Evolutionary conservation across 2,329 filamentous ascomycete genomes (phyloP), one percentile per base, ranked within the genome.

Genomic region (Phaeosphaeriaceae sp.): DNA sequence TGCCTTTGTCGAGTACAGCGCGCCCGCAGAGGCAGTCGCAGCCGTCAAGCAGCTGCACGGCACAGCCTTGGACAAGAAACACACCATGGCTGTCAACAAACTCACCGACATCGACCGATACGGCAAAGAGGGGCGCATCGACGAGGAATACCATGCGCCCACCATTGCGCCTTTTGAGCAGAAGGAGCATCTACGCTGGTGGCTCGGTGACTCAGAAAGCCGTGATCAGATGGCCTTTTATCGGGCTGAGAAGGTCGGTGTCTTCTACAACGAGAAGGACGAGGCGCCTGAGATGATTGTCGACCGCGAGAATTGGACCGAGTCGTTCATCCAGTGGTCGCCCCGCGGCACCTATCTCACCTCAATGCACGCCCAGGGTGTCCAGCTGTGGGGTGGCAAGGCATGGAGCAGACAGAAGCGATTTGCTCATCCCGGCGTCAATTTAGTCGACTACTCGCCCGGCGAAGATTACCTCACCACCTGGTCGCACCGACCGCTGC

Each of bases 231-330:
- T 97, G 67, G 90, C 90, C 73, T 92, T 97, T 85, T 97, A 89
- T 81, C 87, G 90, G 44, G 89, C 87, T 62, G 94, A 99, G 44
- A 88, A 87, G 56, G 94, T 99, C 30, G 92, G 92, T 51, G 89
- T 99, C 5, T 96, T 89, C 82, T 99, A 93, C 93, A 97, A 97
- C 80, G 96, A 95, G 81, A 94, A 96, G 78, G 93, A 89, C 76
- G 92, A 97, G 52, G 76, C 82, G 17, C 92, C 93, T 4, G 94
- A 99, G 75, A 86, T 84, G 57, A 84, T 97, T 30, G 90, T 99
- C 49, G 93, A 97, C 70, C 88, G 94, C 62, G 87, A 89, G 67
- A 90, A 95, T 81, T 99, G 94, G 94, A 99, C 94, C 52, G 94
- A 99, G 77, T 90, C 90, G 30, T 99, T 99, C 72, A 88, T 99